Base-by-base conservation (phyloP, 2,329 filamentous ascomycete species). In the Fusarium lyarnte region DNA sequence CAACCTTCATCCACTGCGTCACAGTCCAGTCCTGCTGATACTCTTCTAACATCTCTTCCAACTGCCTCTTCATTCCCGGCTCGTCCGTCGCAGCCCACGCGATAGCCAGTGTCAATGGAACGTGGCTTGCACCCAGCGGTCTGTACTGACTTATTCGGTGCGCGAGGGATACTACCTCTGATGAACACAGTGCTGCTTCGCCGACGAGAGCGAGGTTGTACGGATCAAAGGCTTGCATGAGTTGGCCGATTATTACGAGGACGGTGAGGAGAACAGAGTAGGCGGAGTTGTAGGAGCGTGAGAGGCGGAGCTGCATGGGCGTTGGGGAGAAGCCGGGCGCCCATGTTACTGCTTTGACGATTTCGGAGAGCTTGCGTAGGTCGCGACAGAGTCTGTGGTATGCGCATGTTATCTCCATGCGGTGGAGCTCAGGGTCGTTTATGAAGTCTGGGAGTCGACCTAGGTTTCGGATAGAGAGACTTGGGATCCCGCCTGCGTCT, bases 141-240 rank as follows among this genome's bases (percentile, higher is more conserved):
- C 72, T 38, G 19, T 70, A 74, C 13, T 54, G 54, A 3, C 51
- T 70, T 13, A 73, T 60, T 3, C 60, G 33, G 1, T 63, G 46
- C 1, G 72, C 72, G 47, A 74, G 60, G 5, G 49, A 39, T 1
- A 74, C 42, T 0, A 74, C 45, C 23, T 74, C 72, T 5, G 61
- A 73, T 12, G 61, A 73, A 16, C 66, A 74, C 0, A 70, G 11
- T 5, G 72, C 72, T 17, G 55, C 47, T 25, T 74, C 72, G 2
- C 58, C 66, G 0, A 74, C 69, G 0, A 74, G 29, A 1, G 47
- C 53, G 2, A 74, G 57, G 5, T 68, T 74, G 23, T 64, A 62
- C 0, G 73, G 74, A 6, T 76, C 69, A 2, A 74, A 76, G 0
- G 71, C 69, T 13, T 75, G 73, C 58, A 76, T 74, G 1, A 76